Conservation (phyloP, 2,329 filamentous ascomycete species). For the Pseudogymnoascus sp. region DNA sequence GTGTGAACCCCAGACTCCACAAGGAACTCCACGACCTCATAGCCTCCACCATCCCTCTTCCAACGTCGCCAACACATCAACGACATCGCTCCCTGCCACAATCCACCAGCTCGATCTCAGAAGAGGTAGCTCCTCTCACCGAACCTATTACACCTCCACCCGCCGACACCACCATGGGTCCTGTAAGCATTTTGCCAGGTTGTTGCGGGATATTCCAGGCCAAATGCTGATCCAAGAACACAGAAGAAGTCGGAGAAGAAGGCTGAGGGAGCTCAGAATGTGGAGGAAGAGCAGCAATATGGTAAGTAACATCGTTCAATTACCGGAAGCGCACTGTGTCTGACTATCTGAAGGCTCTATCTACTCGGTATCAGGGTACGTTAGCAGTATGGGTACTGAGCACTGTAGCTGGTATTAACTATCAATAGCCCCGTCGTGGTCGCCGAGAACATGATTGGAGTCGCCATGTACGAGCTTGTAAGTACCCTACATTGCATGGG, state of each 20-base stretch:
- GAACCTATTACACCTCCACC: slow-evolving; percentile 14
- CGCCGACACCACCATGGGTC: slow-evolving; percentile 29
- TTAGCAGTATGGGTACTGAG: slow-evolving; percentile 10
- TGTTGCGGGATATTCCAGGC: not conserved
- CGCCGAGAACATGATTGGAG: slow-evolving; percentile 96
- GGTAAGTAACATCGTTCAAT: slow-evolving; percentile 33
- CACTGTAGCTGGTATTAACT: slow-evolving; percentile 16
- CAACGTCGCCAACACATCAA: slow-evolving; percentile 23
- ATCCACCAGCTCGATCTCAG: slow-evolving; percentile 24
- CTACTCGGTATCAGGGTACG: slow-evolving; percentile 61
- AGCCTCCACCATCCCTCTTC: slow-evolving; percentile 26
- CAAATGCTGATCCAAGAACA: not conserved
- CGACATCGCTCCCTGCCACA: slow-evolving; percentile 18
- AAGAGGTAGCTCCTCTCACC: slow-evolving; percentile 4
- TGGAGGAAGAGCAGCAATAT: slow-evolving; percentile 44
- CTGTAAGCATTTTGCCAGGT: slow-evolving; percentile 19
- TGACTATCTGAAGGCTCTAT: slow-evolving; percentile 42
- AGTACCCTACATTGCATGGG: slow-evolving; percentile 27
- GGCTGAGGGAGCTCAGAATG: slow-evolving; percentile 33
- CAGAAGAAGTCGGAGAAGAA: slow-evolving; percentile 25
- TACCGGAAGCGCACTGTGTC: slow-evolving; percentile 10
- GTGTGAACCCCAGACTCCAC: slow-evolving; percentile 19
- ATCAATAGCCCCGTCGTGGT: slow-evolving; percentile 75
- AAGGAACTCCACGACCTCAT: slow-evolving; percentile 19
- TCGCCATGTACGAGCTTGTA: slow-evolving; percentile 99